Base-by-base conservation (phyloP, 225 moss, liverwort and hornwort genomes). In the Sphagnum contortum region DNA sequence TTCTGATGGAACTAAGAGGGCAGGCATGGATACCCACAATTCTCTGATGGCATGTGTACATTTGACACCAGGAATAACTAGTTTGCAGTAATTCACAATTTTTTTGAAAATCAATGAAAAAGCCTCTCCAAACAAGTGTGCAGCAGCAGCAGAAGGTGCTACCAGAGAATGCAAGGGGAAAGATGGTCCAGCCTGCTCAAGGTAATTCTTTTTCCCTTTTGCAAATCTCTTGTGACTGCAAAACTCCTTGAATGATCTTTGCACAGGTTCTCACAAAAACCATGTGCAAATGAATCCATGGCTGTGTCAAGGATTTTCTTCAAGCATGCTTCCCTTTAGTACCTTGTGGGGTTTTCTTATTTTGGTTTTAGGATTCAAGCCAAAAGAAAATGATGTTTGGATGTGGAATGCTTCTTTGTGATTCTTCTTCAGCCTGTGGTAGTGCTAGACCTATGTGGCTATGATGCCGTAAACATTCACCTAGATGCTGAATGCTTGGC, bases 131-230 rank as follows among this genome's bases (percentile, higher is more conserved):
- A 6, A 9, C 54, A 50, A 9, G 6, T 2, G 55, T 53, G 52
- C 14, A 10, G 29, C 12, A 45, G 45, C 14, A 29, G 8, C 29
- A 45, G 12, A 60, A 60, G 45, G 60, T 45, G 44, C 53, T 65
- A 46, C 9, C 45, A 9, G 55, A 65, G 2, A 65, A 55, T 11
- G 65, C 14, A 54, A 11, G 47, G 65, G 3, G 55, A 65, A 65
- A 65, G 45, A 65, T 65, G 65, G 54, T 55, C 10, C 65, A 11
- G 6, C 65, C 65, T 5, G 10, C 13, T 14, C 64, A 50, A 11
- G 64, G 13, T 60, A 60, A 45, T 44, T 8, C 60, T 13, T 45
- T 9, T 3, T 14, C 45, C 60, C 44, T 45, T 45, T n/a, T 8
- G 8, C 59, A 4, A 8, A 8, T 3, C 0, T 52, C 49, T n/a